Base-by-base conservation (phyloP, 345 rosid species). In the Moringa oleifera region DNA sequence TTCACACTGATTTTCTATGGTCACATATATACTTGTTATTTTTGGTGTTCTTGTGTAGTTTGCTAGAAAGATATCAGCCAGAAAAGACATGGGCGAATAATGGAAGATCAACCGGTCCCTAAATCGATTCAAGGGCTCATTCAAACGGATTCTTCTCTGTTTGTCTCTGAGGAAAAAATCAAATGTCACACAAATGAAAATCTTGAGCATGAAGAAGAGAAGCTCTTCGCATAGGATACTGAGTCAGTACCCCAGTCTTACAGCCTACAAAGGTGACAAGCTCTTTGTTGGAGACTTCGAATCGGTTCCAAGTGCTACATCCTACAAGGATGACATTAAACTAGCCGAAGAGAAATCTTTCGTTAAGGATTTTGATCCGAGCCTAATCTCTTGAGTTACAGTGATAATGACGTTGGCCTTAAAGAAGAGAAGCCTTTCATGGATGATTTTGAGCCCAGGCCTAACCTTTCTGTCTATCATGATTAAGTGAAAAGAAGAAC, bases 351-450 rank as follows among this genome's bases (percentile, higher is more conserved):
- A 53, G 1, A 54, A 62, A 25, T 23, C 28, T 1, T 20, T 61
- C 16, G 46, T 53, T 0, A 46, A 23, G 21, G 57, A 71, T 31
- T 65, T 67, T 18, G 61, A 72, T 13, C 68, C 76, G 2, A 51
- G 61, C 68, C 68, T 0, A 23, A 63, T 16, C 0, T 31, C 16
- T n/a, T 62, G 2, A 41, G 20, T 66, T 68, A 73, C 46, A 3
- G 23, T n/a, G 47, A 41, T 15, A n/a, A n/a, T 15, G 47, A 41
- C 12, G 47, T 41, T 41, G 47, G 47, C 13, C 5, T 33, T 33
- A 33, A 47, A 47, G 18, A 17, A 18, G 19, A 17, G 51, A 47
- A 47, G 19, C 18, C 51, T 6, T 47, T 18, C 15, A 18, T 7
- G 4, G 15, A 47, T 4, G 51, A 47, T 47, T 47, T 47, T 18